Evolutionary conservation across 1,284 basidiomycete genomes (phyloP).

Genomic region (Laetiporus sulphureus): DNA sequence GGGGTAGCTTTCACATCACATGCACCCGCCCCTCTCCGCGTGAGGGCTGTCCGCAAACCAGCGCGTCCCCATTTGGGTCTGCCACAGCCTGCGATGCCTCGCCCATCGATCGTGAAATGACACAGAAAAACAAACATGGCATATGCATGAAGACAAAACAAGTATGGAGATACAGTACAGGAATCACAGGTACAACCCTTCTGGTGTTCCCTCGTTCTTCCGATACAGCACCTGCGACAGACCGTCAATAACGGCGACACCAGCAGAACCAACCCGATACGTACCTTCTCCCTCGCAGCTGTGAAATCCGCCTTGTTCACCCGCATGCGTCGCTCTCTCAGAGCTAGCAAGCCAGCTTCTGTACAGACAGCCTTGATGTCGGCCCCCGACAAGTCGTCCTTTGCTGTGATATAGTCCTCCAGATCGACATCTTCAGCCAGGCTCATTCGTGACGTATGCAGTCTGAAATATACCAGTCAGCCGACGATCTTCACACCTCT

Average conservation of each 20-base stretch:
- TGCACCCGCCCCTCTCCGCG: too few relatives aligned
- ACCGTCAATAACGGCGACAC: conserved; percentile 9
- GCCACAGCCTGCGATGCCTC: too few relatives aligned
- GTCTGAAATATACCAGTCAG: conserved; percentile 31
- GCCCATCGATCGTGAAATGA: too few relatives aligned
- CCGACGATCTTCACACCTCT: not conserved
- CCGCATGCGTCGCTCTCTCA: conserved; percentile 94
- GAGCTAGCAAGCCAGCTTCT: conserved; percentile 91
- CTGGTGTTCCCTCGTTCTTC: conserved; percentile 91
- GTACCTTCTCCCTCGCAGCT: conserved; percentile 81
- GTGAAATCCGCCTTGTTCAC: conserved; percentile 93
- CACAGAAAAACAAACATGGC: not conserved
- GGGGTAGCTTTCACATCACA: too few relatives aligned
- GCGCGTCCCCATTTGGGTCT: too few relatives aligned
- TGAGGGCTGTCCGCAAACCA: too few relatives aligned
- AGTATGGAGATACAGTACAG: conserved; percentile 36
- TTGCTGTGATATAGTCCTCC: conserved; percentile 93
- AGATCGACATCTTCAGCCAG: conserved; percentile 89
- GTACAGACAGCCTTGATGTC: conserved; percentile 99
- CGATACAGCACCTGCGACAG: conserved; percentile 72
- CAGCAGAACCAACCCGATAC: conserved; percentile 10
- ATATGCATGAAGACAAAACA: not conserved
- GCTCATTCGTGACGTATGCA: conserved; percentile 97
- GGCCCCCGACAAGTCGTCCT: conserved; percentile 95
- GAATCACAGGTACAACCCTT: conserved; percentile 70